Conservation (phyloP, 345 rosid genomes). For the Erodium maritimum region DNA sequence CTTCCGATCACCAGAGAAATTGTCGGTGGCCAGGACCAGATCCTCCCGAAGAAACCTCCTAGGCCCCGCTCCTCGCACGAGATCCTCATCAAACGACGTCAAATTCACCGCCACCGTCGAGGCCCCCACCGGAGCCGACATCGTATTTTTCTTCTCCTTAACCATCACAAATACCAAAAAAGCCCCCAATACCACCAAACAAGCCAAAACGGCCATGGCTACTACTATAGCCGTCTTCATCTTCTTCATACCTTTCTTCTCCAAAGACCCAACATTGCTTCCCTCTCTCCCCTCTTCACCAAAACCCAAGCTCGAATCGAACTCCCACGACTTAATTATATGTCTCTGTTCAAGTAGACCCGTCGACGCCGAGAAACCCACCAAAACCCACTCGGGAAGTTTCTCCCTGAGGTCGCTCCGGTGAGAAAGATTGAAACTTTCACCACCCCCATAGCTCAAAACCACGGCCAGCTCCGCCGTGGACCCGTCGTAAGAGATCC, state of each 20-base stretch:
- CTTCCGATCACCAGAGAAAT: slow-evolving; percentile 7
- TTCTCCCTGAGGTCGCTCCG: neutral
- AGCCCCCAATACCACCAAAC: neutral
- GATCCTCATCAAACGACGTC: neutral
- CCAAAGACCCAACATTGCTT: neutral
- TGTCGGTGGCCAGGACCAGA: slow-evolving; percentile 4
- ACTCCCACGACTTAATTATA: slow-evolving; percentile 3
- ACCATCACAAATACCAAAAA: neutral
- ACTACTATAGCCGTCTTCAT: neutral
- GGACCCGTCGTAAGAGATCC: neutral
- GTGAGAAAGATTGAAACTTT: neutral
- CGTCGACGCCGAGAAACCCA: slow-evolving; percentile 4
- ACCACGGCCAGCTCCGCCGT: neutral
- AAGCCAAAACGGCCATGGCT: neutral
- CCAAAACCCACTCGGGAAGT: slow-evolving; percentile 2
- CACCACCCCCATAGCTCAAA: neutral
- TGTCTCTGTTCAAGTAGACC: neutral
- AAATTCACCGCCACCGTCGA: neutral
- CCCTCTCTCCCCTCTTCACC: too few species aligned
- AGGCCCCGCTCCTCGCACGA: slow-evolving; percentile 7
- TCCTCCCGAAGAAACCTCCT: slow-evolving; percentile 11
- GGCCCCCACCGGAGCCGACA: neutral
- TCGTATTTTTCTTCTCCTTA: neutral
- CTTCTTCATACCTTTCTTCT: neutral
- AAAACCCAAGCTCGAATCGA: neutral